Conservation (phyloP, 257 asterid species). For the Primulina huaijiensis region DNA sequence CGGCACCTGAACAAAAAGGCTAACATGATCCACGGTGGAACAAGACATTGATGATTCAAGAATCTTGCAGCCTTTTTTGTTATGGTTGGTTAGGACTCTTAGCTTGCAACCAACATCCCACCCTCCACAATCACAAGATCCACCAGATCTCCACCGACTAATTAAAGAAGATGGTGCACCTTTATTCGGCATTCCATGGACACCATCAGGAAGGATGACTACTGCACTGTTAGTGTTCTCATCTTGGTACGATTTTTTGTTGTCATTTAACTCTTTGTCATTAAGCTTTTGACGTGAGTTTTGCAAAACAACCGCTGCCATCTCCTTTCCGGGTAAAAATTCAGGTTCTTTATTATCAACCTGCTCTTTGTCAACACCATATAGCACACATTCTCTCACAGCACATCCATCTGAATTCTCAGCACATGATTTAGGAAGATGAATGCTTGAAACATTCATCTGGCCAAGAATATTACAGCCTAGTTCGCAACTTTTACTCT, state of each 20-base stretch:
- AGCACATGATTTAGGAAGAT: constrained; percentile 22
- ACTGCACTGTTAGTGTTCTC: constrained; percentile 32
- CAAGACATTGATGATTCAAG: constrained; percentile 25
- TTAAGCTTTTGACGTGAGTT: constrained; percentile 28
- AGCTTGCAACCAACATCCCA: constrained; percentile 99
- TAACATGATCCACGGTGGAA: constrained; percentile 38
- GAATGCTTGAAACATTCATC: constrained; percentile 57
- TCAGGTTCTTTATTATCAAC: constrained; percentile 45
- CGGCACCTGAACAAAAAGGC: constrained; percentile 62
- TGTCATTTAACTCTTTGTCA: constrained; percentile 21
- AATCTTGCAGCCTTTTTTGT: constrained; percentile 27
- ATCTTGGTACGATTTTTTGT: constrained; percentile 18
- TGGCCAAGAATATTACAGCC: constrained; percentile 64
- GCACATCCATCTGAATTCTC: constrained; percentile 24
- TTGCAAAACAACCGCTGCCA: constrained; percentile 63
- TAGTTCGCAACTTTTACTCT: constrained; percentile 55
- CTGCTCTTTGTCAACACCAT: constrained; percentile 45
- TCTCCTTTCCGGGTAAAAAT: constrained; percentile 50
- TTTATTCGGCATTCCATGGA: constrained; percentile 59
- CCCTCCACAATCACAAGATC: constrained; percentile 96
- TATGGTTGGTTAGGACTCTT: constrained; percentile 47
- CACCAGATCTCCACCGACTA: constrained; percentile 79
- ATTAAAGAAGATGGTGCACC: constrained; percentile 76
- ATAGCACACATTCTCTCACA: constrained; percentile 62
- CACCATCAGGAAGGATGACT: constrained; percentile 76